phyloP scores from a whole-genome alignment of 2,329 filamentous ascomycete genomes.

The Microascus cirrosus region DNA sequence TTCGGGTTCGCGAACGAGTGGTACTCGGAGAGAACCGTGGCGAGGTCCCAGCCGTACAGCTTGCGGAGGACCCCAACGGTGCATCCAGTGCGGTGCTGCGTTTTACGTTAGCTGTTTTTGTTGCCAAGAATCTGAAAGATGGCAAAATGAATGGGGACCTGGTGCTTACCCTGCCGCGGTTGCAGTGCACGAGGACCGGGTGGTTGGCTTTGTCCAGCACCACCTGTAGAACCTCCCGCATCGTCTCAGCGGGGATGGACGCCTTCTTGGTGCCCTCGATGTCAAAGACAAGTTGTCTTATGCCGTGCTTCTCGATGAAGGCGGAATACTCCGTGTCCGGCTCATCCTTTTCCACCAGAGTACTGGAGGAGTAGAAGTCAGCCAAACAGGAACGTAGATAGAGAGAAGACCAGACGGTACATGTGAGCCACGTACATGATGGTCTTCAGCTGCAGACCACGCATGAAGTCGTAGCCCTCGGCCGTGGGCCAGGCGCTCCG shows the following conservation, averaged over 20 bases:
- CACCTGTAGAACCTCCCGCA: slow-evolving; percentile 60
- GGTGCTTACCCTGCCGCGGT: slow-evolving; percentile 63
- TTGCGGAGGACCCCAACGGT: slow-evolving; percentile 73
- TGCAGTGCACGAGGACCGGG: slow-evolving; percentile 82
- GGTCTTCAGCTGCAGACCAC: slow-evolving; percentile 60
- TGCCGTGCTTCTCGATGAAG: slow-evolving; percentile 57
- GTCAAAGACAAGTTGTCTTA: slow-evolving; percentile 63
- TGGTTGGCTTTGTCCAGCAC: slow-evolving; percentile 64
- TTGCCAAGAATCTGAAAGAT: not conserved
- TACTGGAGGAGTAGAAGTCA: slow-evolving; percentile 24
- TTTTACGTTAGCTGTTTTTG: not conserved
- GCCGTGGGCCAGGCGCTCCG: slow-evolving; percentile 69
- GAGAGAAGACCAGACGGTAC: not conserved
- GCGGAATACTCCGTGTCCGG: slow-evolving; percentile 35
- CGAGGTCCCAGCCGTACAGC: slow-evolving; percentile 54
- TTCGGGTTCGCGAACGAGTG: slow-evolving; percentile 51
- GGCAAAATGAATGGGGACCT: slow-evolving; percentile 1
- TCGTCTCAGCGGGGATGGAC: slow-evolving; percentile 52
- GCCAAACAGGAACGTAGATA: not conserved
- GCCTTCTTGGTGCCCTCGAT: slow-evolving; percentile 86
- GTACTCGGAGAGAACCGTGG: slow-evolving; percentile 63
- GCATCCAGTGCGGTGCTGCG: slow-evolving; percentile 76
- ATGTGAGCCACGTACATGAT: slow-evolving; percentile 50
- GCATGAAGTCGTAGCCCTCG: slow-evolving; percentile 60
- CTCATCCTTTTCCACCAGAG: slow-evolving; percentile 52